Conservation (phyloP, 768 basidiomycete genomes). For the Lactarius indigo region DNA sequence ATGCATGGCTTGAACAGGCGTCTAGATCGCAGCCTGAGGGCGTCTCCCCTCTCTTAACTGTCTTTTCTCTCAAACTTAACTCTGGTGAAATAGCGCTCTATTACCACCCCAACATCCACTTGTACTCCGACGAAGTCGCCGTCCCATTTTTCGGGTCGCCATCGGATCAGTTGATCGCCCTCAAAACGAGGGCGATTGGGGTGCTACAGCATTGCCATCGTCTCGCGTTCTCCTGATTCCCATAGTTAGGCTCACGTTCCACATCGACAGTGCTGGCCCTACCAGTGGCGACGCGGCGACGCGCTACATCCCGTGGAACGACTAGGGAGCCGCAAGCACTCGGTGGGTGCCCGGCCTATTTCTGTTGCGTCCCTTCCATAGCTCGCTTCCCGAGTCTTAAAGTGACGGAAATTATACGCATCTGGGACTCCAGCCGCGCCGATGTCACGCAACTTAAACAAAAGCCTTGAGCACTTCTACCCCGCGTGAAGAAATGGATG, state of each 20-base stretch:
- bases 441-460: background rate
- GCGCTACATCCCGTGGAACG: constrained; percentile 9
- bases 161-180: constrained; percentile 8
- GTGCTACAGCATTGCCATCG: no score
- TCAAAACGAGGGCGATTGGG: background rate
- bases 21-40: no score
- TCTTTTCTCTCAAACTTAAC: constrained; percentile 1
- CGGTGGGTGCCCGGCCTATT: background rate
- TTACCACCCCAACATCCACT: background rate
- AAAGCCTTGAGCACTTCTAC: background rate
- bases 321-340: constrained; percentile 8
- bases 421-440: constrained; percentile 14
- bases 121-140: constrained; percentile 2
- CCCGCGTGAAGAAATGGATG: background rate
- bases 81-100: background rate
- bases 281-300: background rate
- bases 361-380: background rate
- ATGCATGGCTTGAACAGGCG: background rate
- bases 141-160: constrained; percentile 10
- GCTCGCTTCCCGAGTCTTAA: background rate
- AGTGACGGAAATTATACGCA: background rate
- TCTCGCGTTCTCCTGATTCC: constrained; percentile 3
- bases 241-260: background rate
- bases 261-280: background rate
- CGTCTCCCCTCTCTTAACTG: background rate